Conservation (phyloP, 2,329 filamentous ascomycete species). For the Aspergillus sp. region DNA sequence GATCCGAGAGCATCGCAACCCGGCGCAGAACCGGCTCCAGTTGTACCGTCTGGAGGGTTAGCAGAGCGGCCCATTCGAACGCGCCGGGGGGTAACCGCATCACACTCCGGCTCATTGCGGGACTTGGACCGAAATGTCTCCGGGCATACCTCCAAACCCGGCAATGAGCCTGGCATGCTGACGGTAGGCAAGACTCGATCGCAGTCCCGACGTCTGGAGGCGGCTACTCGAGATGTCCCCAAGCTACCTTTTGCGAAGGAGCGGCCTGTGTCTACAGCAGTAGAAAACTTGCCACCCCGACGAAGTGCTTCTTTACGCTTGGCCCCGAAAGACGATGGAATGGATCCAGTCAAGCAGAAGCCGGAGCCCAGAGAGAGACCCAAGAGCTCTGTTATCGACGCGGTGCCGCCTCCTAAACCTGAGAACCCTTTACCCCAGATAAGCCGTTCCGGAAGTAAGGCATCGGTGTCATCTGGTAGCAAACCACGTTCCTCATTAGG, state of each 20-base stretch:
- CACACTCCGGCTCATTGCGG: slow-evolving; percentile 32
- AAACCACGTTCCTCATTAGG: slow-evolving; percentile 37
- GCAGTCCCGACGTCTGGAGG: slow-evolving; percentile 37
- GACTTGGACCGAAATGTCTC: slow-evolving; percentile 26
- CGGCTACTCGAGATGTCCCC: slow-evolving; percentile 22
- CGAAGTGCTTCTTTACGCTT: slow-evolving; percentile 13
- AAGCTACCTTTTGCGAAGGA: slow-evolving; percentile 18
- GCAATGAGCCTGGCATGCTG: slow-evolving; percentile 30
- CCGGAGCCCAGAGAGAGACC: neutral
- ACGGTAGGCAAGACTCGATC: slow-evolving; percentile 42
- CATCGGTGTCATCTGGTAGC: slow-evolving; percentile 16
- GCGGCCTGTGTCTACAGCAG: slow-evolving; percentile 16
- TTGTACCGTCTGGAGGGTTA: slow-evolving; percentile 29
- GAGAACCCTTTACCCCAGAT: slow-evolving; percentile 16
- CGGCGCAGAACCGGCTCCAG: slow-evolving; percentile 8
- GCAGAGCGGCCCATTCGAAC: slow-evolving; percentile 40
- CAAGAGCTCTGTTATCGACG: slow-evolving; percentile 1
- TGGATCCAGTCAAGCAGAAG: slow-evolving; percentile 2
- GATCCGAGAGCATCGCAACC: slow-evolving; percentile 18
- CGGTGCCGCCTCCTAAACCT: slow-evolving; percentile 10
- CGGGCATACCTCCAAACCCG: slow-evolving; percentile 29
- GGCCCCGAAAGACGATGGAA: slow-evolving; percentile 3
- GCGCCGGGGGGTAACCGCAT: slow-evolving; percentile 33
- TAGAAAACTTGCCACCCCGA: slow-evolving; percentile 17
- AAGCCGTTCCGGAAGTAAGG: slow-evolving; percentile 28